phyloP scores from a whole-genome alignment of 1,139 yeast species.

The Suhomyces bolitotheri region DNA sequence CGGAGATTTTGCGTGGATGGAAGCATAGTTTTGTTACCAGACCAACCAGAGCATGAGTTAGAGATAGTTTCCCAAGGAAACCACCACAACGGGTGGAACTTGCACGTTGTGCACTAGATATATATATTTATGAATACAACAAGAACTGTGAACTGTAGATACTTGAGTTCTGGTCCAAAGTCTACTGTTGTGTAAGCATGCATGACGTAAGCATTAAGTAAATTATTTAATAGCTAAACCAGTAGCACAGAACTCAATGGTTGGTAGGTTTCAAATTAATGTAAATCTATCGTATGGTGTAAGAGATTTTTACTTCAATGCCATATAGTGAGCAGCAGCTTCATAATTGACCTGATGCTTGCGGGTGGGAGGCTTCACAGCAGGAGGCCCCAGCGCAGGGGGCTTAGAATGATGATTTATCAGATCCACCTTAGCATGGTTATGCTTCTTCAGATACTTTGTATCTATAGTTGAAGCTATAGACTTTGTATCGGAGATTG shows the following conservation, averaged over 20 bases:
- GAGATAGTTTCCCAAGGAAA: constrained; percentile 23
- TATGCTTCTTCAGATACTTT: too few relatives aligned
- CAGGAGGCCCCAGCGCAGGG: too few relatives aligned
- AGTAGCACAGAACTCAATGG: too few relatives aligned
- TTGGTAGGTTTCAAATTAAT: background rate
- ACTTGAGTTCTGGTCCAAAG: too few relatives aligned
- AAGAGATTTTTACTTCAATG: constrained; percentile 1
- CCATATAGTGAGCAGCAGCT: constrained; percentile 5
- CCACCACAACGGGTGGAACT: constrained; percentile 25
- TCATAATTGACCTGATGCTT: constrained; percentile 4
- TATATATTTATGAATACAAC: too few relatives aligned
- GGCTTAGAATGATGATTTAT: too few relatives aligned
- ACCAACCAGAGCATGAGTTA: constrained; percentile 22
- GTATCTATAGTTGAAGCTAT: constrained; percentile 4
- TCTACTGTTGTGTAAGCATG: too few relatives aligned
- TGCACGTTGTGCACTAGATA: constrained; percentile 15
- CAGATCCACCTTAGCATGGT: too few relatives aligned
- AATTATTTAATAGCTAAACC: too few relatives aligned
- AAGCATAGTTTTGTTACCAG: constrained; percentile 35
- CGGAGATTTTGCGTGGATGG: constrained; percentile 61
- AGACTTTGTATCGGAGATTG: constrained; percentile 5
- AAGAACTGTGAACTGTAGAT: too few relatives aligned
- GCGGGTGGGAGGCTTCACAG: background rate
- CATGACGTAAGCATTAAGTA: too few relatives aligned
- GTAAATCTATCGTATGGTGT: background rate